A percentile compares a stretch with the other conserved stretches of the same genome.
These are phyloP conservation scores for Aspergillus intermedius DNA, from an alignment of 2,329 filamentous ascomycete species.

Conservation along the genomic window DNA sequence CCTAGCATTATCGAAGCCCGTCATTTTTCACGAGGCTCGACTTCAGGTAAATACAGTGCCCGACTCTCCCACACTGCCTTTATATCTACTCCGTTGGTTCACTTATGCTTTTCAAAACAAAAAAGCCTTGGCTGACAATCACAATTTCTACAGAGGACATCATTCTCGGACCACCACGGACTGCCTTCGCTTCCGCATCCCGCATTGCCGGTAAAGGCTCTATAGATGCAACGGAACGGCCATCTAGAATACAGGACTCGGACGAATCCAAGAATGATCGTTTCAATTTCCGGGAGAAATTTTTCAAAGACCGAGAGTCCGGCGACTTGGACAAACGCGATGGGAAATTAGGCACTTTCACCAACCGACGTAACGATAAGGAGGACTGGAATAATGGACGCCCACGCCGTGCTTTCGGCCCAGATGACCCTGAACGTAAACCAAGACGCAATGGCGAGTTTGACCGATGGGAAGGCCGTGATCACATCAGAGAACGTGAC, in stretches of 20 bases:
- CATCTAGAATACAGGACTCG: slow-evolving; percentile 46
- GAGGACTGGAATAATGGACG: slow-evolving; percentile 39
- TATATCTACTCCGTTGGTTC: too few relatives aligned
- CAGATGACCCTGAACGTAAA: slow-evolving; percentile 37
- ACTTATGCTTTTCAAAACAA: too few relatives aligned
- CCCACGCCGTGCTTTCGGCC: slow-evolving; percentile 33
- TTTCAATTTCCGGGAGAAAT: slow-evolving; percentile 52
- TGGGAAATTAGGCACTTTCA: slow-evolving; percentile 24
- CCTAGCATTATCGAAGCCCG: slow-evolving; percentile 38
- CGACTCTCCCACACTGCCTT: slow-evolving; percentile 2
- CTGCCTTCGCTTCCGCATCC: slow-evolving; percentile 72
- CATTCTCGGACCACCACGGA: slow-evolving; percentile 76
- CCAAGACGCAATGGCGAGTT: slow-evolving; percentile 38
- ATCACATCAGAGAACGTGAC: slow-evolving; percentile 48
- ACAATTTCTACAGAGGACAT: slow-evolving; percentile 62
- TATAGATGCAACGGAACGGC: slow-evolving; percentile 40
- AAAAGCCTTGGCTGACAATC: slow-evolving; percentile 11
- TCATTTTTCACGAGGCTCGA: slow-evolving; percentile 43
- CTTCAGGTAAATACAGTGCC: slow-evolving; percentile 38
- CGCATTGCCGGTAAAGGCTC: slow-evolving; percentile 43
- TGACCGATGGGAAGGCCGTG: slow-evolving; percentile 37
- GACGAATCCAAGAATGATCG: slow-evolving; percentile 55
- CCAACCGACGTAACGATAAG: slow-evolving; percentile 32
- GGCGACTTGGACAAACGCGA: slow-evolving; percentile 34
- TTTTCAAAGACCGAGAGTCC: slow-evolving; percentile 33